Percentiles rank a stretch among this genome's conserved stretches.
Evolutionary conservation across 2,329 filamentous ascomycete genomes (phyloP).

Genomic region (Amylocarpus encephaloides): DNA sequence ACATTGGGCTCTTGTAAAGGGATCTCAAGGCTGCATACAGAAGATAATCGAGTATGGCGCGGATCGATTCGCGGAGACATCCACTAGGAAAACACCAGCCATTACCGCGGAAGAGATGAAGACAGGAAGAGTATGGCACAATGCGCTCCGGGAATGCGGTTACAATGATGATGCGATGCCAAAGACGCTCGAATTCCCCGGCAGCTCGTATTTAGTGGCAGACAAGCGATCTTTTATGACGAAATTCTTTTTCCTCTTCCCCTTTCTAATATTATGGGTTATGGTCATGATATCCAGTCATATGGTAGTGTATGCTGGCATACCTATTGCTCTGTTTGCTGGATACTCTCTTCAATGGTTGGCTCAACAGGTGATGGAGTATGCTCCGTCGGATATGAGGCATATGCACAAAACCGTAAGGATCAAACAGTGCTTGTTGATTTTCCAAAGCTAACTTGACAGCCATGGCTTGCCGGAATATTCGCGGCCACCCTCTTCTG

Average conservation of each 20-base stretch:
- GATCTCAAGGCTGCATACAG: conserved; percentile 79
- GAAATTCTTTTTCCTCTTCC: conserved; percentile 85
- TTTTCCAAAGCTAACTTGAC: conserved; percentile 10
- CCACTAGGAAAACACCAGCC: conserved; percentile 83
- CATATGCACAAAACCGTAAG: conserved; percentile 81
- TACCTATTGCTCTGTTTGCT: conserved; percentile 63
- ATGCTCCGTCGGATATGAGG: conserved; percentile 82
- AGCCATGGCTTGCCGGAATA: conserved; percentile 91
- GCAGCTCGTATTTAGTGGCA: conserved; percentile 65
- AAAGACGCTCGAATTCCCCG: conserved; percentile 63
- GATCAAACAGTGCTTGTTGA: neutral
- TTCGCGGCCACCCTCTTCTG: conserved; percentile 84
- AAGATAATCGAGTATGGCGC: conserved; percentile 94
- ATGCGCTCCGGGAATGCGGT: conserved; percentile 75
- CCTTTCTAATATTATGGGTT: conserved; percentile 68
- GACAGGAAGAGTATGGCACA: conserved; percentile 72
- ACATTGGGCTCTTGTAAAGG: conserved; percentile 95
- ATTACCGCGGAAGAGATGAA: conserved; percentile 87
- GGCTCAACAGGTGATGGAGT: conserved; percentile 70
- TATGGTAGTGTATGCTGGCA: conserved; percentile 65
- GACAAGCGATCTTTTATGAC: conserved; percentile 73
- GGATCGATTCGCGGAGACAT: conserved; percentile 84
- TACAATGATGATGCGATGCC: conserved; percentile 74
- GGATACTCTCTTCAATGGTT: conserved; percentile 70
- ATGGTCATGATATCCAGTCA: conserved; percentile 67